Base-by-base conservation (phyloP, 192 early-diverging fungal species). In the Backusella westeae region DNA sequence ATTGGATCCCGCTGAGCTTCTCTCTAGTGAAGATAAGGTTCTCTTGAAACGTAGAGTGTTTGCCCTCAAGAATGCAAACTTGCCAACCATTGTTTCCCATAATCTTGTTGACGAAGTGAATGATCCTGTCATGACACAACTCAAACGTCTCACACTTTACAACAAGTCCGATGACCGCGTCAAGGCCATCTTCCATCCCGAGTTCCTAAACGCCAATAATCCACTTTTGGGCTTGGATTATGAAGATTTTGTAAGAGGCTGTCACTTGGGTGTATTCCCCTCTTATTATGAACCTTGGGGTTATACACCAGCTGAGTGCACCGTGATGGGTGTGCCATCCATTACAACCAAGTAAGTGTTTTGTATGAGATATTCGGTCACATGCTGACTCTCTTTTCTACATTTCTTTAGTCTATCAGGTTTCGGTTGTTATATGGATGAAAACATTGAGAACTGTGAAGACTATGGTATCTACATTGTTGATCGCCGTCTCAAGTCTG, bases 391-490 rank as follows among this genome's bases (percentile, higher is more conserved):
- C 32, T 75, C 7, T n/a, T 7, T n/a, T 1, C 32, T 32, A 32
- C 32, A 32, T n/a, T 59, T 66, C 65, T 23, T 63, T 77, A 78
- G 77, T 84, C 85, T 99, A 66, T 97, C 96, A 8, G 97, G 97
- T 46, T 99, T 97, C 77, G 96, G 97, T 41, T 96, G 97, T 84
- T 99, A 95, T 74, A 98, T 99, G 96, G 94, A 97, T 73, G 97
- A 99, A 79, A 95, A 93, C 81, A 96, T 99, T 73, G 92, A 94
- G 53, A 96, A 96, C 63, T 90, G 93, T 74, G 82, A 87, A 23
- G 97, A 99, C 76, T 99, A 99, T 77, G 97, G 97, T 66, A 99
- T 99, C 79, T 98, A 99, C 85, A 98, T 99, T 84, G 93, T 97
- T 6, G 97, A 99, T 82, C 92, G 97, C 70, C 90, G 97, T 1